Evolutionary conservation across 2,329 filamentous ascomycete genomes (phyloP).

Genomic region (Penicillium sp.): DNA sequence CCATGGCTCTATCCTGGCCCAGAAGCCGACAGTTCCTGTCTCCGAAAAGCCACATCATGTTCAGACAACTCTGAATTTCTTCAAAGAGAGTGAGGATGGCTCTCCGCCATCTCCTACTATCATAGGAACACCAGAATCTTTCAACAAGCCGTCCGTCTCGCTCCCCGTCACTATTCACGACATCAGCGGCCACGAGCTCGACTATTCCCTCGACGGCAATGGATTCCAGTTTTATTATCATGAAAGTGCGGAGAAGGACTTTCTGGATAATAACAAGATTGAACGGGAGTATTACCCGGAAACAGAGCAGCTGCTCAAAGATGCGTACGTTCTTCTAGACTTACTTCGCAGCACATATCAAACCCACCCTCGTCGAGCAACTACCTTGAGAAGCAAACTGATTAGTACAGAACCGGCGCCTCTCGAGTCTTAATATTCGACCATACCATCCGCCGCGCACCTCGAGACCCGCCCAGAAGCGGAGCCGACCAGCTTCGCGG

Average conservation of each 20-base stretch:
- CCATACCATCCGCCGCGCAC: slow-evolving; percentile 48
- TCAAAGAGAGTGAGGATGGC: slow-evolving; percentile 44
- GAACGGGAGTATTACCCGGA: slow-evolving; percentile 47
- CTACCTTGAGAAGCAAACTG: background rate
- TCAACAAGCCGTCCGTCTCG: slow-evolving; percentile 41
- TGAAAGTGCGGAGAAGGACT: slow-evolving; percentile 36
- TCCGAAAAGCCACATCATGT: slow-evolving; percentile 34
- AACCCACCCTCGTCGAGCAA: background rate
- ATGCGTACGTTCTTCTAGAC: slow-evolving; percentile 26
- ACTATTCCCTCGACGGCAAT: slow-evolving; percentile 47
- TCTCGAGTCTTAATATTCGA: slow-evolving; percentile 50
- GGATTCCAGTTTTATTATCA: slow-evolving; percentile 49
- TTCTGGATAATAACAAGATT: slow-evolving; percentile 45
- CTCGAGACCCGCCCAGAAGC: slow-evolving; percentile 26
- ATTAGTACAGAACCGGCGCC: slow-evolving; percentile 38
- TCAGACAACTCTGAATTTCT: slow-evolving; percentile 48
- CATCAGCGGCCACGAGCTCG: slow-evolving; percentile 42
- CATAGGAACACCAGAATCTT: slow-evolving; percentile 39
- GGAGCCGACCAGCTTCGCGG: slow-evolving; percentile 38
- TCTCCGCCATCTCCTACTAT: slow-evolving; percentile 43
- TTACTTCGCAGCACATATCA: background rate
- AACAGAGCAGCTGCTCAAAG: slow-evolving; percentile 48
- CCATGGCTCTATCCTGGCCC: slow-evolving; percentile 8
- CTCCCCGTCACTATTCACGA: slow-evolving; percentile 43
- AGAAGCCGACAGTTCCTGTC: slow-evolving; percentile 15